Evolutionary conservation across 2,329 filamentous ascomycete genomes (phyloP), one percentile per base, ranked within the genome.

Genomic region (Hypoxylon rubiginosum): DNA sequence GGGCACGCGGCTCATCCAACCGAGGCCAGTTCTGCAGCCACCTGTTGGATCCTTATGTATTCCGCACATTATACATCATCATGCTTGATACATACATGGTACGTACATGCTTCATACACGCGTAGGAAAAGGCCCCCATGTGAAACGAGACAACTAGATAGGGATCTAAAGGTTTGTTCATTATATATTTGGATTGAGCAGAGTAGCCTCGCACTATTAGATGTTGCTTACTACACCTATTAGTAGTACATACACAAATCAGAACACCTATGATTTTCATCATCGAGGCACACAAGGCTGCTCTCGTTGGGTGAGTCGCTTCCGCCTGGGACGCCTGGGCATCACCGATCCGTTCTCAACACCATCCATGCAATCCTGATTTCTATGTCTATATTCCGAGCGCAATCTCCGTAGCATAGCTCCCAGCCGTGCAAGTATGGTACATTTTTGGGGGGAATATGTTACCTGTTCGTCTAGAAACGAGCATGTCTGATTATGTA

Each of bases 401-500:
- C 59, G 56, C 36, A 60, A 55, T 62, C 10, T 67, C 36, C 59
- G 52, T 59, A 61, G 50, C 48, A 19, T 58, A 53, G 59, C 55
- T 61, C 64, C 61, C 45, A 58, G 46, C 43, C 45, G 34, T 53
- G 48, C 58, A 64, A 57, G 77, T 63, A 75, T 77, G 41, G 77
- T 78, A 71, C 75, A 78, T 36, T 72, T 61, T 46, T 43, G 49
- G 28, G 39, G 34, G 45, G 15, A n/a, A n/a, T 49, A 26, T 70
- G 81, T 80, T 65, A 79, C 73, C 45, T 68, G 36, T 17, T 71
- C 69, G 36, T 74, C 58, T 36, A 34, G 43, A 39, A 52, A 21
- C 11, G 28, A 46, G 39, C 4, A 26, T 17, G 24, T 30, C 24
- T 11, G 15, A 7, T 8, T 36, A 36, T 15, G 19, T 26, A 36